Evolutionary conservation across 169 alveolate genomes (phyloP).

Genomic region (Theileria equi): DNA sequence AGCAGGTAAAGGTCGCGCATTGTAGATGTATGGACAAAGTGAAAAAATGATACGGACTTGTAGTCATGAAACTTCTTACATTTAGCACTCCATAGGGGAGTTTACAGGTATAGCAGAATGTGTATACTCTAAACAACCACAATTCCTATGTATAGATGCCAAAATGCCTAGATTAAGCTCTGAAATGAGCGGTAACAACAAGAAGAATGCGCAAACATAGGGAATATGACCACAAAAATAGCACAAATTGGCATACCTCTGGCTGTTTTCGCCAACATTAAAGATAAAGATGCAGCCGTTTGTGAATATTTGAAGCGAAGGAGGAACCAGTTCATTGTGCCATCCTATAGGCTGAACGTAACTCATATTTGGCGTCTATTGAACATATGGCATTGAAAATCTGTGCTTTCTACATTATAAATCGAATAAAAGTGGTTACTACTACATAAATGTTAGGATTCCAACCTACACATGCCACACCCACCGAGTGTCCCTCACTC

Average conservation of each 20-base stretch:
- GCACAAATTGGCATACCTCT: conserved; percentile 54
- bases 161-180: too few species aligned
- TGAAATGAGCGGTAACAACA: too few species aligned
- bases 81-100: too few species aligned
- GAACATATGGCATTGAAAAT: background rate
- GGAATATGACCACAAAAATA: background rate
- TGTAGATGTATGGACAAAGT: too few species aligned
- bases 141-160: too few species aligned
- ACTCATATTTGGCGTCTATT: conserved; percentile 41
- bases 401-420: background rate
- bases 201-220: background rate
- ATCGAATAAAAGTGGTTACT: background rate
- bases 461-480: background rate
- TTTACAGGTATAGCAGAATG: too few species aligned
- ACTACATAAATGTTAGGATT: conserved; percentile 8
- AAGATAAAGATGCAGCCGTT: conserved; percentile 70
- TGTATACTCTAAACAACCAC: too few species aligned
- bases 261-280: conserved; percentile 82
- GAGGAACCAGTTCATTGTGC: conserved; percentile 76
- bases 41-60: too few species aligned
- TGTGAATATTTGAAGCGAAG: conserved; percentile 73
- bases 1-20: too few species aligned
- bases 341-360: conserved; percentile 77
- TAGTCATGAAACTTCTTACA: too few species aligned
- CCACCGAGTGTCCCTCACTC: too few species aligned